Conservation (phyloP, 2,329 filamentous ascomycete species). For the Fusarium veterinarium region DNA sequence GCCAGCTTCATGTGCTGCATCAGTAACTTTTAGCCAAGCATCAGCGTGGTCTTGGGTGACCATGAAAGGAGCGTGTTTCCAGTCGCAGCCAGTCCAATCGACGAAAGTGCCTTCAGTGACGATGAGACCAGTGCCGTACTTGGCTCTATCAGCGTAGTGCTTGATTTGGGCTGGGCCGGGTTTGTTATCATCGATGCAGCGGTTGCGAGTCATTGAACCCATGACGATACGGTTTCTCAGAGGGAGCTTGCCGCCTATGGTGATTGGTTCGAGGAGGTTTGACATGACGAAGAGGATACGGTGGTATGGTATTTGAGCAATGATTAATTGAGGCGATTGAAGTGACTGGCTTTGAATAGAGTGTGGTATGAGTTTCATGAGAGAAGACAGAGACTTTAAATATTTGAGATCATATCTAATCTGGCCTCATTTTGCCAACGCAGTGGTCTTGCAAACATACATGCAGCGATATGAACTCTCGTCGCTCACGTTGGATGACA, state of each 20-base stretch:
- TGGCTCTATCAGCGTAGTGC: conserved; percentile 11
- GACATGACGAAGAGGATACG: not conserved
- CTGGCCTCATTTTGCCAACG: not conserved
- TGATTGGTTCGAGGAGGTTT: conserved; percentile 8
- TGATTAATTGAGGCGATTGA: not conserved
- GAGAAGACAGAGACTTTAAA: not conserved
- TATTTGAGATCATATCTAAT: not conserved
- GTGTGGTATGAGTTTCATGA: too few species aligned
- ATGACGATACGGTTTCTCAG: conserved; percentile 17
- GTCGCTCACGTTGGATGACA: too few species aligned
- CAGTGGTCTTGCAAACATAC: too few species aligned
- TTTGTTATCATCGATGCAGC: conserved; percentile 12
- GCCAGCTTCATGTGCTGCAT: not conserved
- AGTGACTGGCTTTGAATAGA: not conserved
- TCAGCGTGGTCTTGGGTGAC: not conserved
- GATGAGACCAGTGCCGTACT: not conserved
- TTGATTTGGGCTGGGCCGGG: not conserved
- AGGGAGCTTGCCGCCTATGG: not conserved
- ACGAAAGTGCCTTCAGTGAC: conserved; percentile 2
- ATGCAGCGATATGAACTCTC: too few species aligned
- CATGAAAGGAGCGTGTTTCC: not conserved
- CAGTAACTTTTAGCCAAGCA: not conserved
- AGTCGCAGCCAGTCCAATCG: conserved; percentile 6
- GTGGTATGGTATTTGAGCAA: too few species aligned
- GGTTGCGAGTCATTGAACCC: conserved; percentile 27